Base-by-base conservation (phyloP, 164 flowering plant genomes). In the Malania oleifera region DNA sequence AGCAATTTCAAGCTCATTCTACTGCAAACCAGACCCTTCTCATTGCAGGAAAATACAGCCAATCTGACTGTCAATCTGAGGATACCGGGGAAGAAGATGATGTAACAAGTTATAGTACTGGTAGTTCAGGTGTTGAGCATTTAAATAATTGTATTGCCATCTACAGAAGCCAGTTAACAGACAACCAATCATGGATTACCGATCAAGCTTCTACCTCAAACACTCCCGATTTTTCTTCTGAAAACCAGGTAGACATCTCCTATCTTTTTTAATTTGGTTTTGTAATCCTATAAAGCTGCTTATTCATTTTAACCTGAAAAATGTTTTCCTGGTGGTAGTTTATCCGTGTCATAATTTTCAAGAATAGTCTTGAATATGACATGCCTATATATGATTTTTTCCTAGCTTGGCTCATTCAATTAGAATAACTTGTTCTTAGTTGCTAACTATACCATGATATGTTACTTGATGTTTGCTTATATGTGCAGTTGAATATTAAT, bases 1-100 rank as follows among this genome's bases (percentile, higher is more conserved):
- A 85, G 69, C 71, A 79, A 9, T 59, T 67, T 63, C 84, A 75
- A 49, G 87, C 86, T 57, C 84, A 82, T 66, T 74, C 87, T 52
- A 57, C 64, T 28, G 56, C 80, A 22, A 86, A 84, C 49, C 75
- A 75, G 51, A 56, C 65, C 49, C 48, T 70, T 62, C 51, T 69
- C 31, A 65, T 61, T 47, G 53, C 59, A 67, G 72, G 43, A 67
- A 35, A 70, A 35, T 35, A 23, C 38, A 31, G 37, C 62, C 71
- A 70, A 57, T 63, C 67, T 29, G 65, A 67, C 43, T 43, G 45
- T 69, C 51, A 43, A 19, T 75, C 77, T 63, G 5, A 67, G 49
- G 60, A 68, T 54, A 13, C 46, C 23, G 68, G 57, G 7, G 62
- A 56, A 19, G 55, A 27, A 20, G 69, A 56, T 61, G 73, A 73